Conservation (phyloP, 345 rosid species). For the Abelmoschus esculentus region DNA sequence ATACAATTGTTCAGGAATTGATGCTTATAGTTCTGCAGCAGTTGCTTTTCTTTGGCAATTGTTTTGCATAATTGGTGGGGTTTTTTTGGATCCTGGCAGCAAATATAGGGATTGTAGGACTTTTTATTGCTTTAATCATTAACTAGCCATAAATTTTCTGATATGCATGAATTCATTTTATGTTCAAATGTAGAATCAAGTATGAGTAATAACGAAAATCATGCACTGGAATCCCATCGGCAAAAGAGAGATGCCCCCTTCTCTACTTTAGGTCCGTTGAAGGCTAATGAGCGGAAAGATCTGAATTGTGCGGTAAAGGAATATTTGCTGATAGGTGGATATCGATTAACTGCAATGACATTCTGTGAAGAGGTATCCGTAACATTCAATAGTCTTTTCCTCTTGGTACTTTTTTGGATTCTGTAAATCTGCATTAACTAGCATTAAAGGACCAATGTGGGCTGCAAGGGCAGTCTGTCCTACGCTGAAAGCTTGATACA, state of each 20-base stretch:
- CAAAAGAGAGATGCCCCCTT: conserved; percentile 48
- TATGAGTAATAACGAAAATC: conserved; percentile 27
- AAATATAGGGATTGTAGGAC: neutral
- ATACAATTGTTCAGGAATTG: neutral
- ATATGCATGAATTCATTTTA: conserved; percentile 8
- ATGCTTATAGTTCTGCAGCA: neutral
- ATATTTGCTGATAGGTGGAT: conserved; percentile 89
- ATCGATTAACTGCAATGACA: conserved; percentile 92
- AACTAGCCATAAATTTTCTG: neutral
- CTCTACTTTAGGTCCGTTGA: conserved; percentile 76
- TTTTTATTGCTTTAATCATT: neutral
- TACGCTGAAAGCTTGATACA: neutral
- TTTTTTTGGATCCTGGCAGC: neutral
- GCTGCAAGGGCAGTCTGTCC: neutral
- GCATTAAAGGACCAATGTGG: neutral
- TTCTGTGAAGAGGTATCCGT: conserved; percentile 81
- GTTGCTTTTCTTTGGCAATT: neutral
- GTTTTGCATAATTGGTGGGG: conserved; percentile 3
- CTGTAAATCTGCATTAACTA: neutral
- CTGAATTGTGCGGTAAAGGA: conserved; percentile 93
- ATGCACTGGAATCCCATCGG: conserved; percentile 42
- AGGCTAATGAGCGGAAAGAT: conserved; percentile 75
- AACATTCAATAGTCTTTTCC: neutral
- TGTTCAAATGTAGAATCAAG: conserved; percentile 42
- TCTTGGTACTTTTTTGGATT: neutral